Evolutionary conservation across 305 asterid species (phyloP), one percentile per base, ranked within the genome.

Genomic region (Fraxinus sp.): DNA sequence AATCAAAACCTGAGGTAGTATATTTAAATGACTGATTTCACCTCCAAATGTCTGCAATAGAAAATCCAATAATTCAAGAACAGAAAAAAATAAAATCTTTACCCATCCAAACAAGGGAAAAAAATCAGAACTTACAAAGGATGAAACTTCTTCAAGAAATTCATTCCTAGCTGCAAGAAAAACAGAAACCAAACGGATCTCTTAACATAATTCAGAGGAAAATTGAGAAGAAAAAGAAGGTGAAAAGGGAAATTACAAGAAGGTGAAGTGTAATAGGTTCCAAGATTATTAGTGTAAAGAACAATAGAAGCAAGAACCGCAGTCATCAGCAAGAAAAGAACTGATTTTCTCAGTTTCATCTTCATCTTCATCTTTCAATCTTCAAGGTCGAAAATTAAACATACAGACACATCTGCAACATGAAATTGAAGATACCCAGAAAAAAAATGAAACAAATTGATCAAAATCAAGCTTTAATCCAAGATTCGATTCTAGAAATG

Each of bases 121-220:
- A 73, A 26, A 76, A 74, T 20, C 68, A 74, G 62, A 36, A 92
- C 97, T 92, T 87, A 94, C 98, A 83, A 93, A 90, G 57, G 94
- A 46, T 77, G 97, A 90, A 41, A 85, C 91, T 81, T 91, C 95
- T 83, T 92, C 94, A 77, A 84, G 78, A 82, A 89, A 89, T 78
- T 90, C 95, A 82, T 86, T 85, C 83, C 88, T 89, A 64, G 95
- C 98, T 94, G 92, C 33, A 74, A 79, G n/a, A 62, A 70, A 84
- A 39, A 16, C 77, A 77, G 9, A 73, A 73, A 79, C 70, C 70
- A 36, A 78, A 64, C 14, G 72, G 33, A 64, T 20, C 72, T 8
- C 72, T 64, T 64, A 20, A 64, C 68, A 7, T n/a, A 57, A 18
- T n/a, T 64, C n/a, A 52, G 35, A 52, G 26, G 55, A 14, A 66